Percentiles rank a stretch among this genome's conserved stretches.
Evolutionary conservation across 2,329 filamentous ascomycete species (phyloP).

Genomic region (Fusarium nanum): DNA sequence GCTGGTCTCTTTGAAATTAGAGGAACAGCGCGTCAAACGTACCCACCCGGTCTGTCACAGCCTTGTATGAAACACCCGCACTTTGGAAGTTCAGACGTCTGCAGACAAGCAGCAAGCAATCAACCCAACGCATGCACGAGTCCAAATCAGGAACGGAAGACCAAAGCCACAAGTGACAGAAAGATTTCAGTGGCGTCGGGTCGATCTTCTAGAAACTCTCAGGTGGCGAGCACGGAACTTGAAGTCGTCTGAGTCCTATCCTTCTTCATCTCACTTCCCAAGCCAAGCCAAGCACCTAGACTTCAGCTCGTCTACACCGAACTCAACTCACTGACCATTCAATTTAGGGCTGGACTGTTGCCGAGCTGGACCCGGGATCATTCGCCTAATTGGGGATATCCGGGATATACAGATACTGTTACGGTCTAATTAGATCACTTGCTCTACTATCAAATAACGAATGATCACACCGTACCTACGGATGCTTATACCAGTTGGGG

Average conservation of each 20-base stretch:
- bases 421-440: too few species aligned
- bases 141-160: conserved; percentile 16
- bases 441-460: background rate
- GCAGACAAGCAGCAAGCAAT: conserved; percentile 13
- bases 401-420: conserved; percentile 1
- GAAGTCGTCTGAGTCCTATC: background rate
- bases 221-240: conserved; percentile 16
- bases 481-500: background rate
- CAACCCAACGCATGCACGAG: conserved; percentile 7
- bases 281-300: background rate
- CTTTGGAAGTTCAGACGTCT: conserved; percentile 12
- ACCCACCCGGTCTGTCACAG: conserved; percentile 28
- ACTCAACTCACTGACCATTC: background rate
- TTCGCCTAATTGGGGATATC: conserved; percentile 16
- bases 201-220: conserved; percentile 35
- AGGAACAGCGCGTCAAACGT: conserved; percentile 37
- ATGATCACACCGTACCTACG: background rate
- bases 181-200: conserved; percentile 10
- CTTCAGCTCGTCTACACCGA: conserved; percentile 9
- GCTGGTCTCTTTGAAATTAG: conserved; percentile 36
- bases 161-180: background rate
- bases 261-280: conserved; percentile 32
- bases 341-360: conserved; percentile 29
- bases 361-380: conserved; percentile 12
- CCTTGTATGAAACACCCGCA: conserved; percentile 25